These are phyloP conservation scores for Chiua virens DNA, from an alignment of 768 basidiomycete species.

Conservation along the genomic window DNA sequence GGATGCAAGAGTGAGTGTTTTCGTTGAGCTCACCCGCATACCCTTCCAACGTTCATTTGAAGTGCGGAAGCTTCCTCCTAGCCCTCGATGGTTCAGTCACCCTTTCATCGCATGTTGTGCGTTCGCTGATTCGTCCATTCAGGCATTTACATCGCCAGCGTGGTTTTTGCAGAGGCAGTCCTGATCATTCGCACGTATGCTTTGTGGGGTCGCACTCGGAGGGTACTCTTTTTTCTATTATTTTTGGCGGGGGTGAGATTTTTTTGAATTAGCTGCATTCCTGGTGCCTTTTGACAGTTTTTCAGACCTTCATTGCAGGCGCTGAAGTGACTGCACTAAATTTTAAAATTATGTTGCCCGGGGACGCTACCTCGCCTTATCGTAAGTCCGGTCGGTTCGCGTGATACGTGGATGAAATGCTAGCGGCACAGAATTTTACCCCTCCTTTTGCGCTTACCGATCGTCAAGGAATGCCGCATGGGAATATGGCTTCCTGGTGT, in stretches of 20 bases:
- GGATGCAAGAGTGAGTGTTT: neutral
- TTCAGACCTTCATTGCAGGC: slow-evolving; percentile 16
- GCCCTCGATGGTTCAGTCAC: slow-evolving; percentile 18
- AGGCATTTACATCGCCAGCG: slow-evolving; percentile 16
- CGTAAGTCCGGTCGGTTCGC: slow-evolving; percentile 11
- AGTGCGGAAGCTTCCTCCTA: slow-evolving; percentile 22
- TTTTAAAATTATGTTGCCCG: slow-evolving; percentile 13
- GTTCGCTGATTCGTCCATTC: neutral
- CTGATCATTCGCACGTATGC: slow-evolving; percentile 30
- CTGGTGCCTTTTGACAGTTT: neutral
- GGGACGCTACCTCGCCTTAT: slow-evolving; percentile 16
- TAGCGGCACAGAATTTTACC: slow-evolving; percentile 14
- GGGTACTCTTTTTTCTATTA: slow-evolving; percentile 15
- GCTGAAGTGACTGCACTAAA: slow-evolving; percentile 8
- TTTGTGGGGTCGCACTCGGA: slow-evolving; percentile 21
- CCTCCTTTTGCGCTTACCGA: slow-evolving; percentile 15
- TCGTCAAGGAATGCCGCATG: slow-evolving; percentile 14
- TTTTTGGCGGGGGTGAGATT: slow-evolving; percentile 17
- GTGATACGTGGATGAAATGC: neutral
- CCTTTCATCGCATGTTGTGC: neutral
- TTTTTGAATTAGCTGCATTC: neutral
- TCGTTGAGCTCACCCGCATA: neutral
- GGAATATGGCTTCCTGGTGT: slow-evolving; percentile 16
- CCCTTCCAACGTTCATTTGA: neutral
- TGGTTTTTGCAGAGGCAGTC: slow-evolving; percentile 17